Evolutionary conservation across 257 asterid species (phyloP), one percentile per base, ranked within the genome.

Genomic region (Primulina tabacum): DNA sequence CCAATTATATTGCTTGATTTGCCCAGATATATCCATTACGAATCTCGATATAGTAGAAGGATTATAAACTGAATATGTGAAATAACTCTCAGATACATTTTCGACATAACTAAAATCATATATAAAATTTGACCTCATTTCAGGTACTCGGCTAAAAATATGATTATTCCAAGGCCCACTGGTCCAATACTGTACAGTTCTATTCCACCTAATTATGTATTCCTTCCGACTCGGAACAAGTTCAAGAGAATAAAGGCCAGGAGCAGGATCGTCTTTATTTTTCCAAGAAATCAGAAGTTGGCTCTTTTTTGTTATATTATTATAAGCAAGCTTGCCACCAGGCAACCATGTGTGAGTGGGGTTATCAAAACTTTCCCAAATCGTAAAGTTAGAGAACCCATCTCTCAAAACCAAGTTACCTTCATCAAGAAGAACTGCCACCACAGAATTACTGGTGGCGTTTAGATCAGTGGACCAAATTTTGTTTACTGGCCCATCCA

Each of bases 271-370:
- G 21, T 92, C 90, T 3, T 71, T 69, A 58, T 85, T 92, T 52
- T 73, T 89, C 98, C 98, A 92, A 1, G 94, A 92, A 72, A 82
- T 89, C 47, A 92, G 74, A n/a, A 67, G 82, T 58, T 83, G 90
- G 56, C 64, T 80, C 11, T 0, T 78, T 1, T 20, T 57, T 2
- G 86, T 92, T 8, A 73, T 67, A 63, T 85, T 92, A 57, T 89
- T 72, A 6, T 79, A 88, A 0, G 87, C 70, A 78, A 92, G 71
- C 74, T 77, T 92, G 4, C 85, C 80, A 53, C 84, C 94, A 20
- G 95, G 94, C 65, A 92, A 72, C 96, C 95, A 92, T 32, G 96
- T 88, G 61, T 85, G 32, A 16, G 63, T 78, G 2, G 90, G 90
- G 56, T 82, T 7, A 76, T 86, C 85, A 40, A 92, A 60, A 70